A percentile compares a stretch with the other conserved stretches of the same genome.
Evolutionary conservation across 192 early-diverging fungal genomes (phyloP).

Genomic region (Coemansia sp.): DNA sequence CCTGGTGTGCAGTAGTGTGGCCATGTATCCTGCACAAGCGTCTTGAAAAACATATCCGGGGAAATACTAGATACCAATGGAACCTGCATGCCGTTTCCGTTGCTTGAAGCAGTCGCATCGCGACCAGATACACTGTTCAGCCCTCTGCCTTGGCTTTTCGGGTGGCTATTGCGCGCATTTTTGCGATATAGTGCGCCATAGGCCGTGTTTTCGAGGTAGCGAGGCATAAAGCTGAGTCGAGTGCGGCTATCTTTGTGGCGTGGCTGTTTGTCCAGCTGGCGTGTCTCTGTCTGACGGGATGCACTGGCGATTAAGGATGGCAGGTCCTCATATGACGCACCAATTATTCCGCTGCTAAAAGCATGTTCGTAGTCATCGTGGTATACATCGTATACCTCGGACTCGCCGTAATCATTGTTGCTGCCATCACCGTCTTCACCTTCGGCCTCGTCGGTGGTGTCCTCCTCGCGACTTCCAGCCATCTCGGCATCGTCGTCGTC

Average conservation of each 20-base stretch:
- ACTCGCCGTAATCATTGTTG: slow-evolving; percentile 7
- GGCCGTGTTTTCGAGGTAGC: slow-evolving; percentile 45
- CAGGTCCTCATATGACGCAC: slow-evolving; percentile 27
- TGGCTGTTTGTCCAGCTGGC: neutral
- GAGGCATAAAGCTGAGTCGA: slow-evolving; percentile 28
- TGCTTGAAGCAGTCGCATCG: neutral
- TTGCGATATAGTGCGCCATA: slow-evolving; percentile 28
- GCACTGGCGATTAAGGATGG: slow-evolving; percentile 15
- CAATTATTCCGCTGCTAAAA: neutral
- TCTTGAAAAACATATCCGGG: slow-evolving; percentile 49
- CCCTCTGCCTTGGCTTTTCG: neutral
- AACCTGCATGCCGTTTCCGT: neutral
- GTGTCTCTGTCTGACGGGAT: neutral
- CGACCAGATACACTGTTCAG: neutral
- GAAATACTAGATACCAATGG: slow-evolving; percentile 14
- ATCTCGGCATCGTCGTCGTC: slow-evolving; percentile 4
- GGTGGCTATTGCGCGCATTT: slow-evolving; percentile 1
- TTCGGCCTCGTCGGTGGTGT: slow-evolving; percentile 12
- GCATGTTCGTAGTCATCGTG: slow-evolving; percentile 10
- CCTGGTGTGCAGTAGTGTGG: slow-evolving; percentile 54
- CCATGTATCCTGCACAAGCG: slow-evolving; percentile 53
- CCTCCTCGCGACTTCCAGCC: slow-evolving; percentile 2
- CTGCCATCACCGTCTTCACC: slow-evolving; percentile 5
- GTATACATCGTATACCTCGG: slow-evolving; percentile 11
- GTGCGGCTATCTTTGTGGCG: slow-evolving; percentile 13